Evolutionary conservation across 345 rosid species (phyloP).

Genomic region (Sisymbrium altissimum): DNA sequence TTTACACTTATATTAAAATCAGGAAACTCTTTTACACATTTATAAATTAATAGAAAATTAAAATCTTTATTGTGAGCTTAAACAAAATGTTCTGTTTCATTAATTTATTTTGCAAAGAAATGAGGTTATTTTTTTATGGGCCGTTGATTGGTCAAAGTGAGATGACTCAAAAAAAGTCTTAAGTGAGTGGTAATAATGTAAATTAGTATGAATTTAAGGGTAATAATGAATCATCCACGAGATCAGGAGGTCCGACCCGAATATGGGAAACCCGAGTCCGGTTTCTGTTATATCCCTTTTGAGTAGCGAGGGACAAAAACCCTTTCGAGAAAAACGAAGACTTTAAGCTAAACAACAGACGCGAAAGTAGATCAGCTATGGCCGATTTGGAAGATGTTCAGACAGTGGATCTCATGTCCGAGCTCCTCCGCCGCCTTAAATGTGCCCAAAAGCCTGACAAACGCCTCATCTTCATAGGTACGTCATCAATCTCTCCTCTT

Average conservation of each 20-base stretch:
- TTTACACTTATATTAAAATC: too few species aligned
- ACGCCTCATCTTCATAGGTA: constrained; percentile 89
- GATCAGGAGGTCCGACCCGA: constrained; percentile 19
- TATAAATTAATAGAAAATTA: too few species aligned
- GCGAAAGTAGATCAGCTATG: constrained; percentile 31
- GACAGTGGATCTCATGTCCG: constrained; percentile 75
- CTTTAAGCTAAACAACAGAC: constrained; percentile 6
- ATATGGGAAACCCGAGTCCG: constrained; percentile 6
- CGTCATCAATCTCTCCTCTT: not conserved
- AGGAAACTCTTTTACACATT: too few species aligned
- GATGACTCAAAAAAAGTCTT: too few species aligned
- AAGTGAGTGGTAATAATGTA: not conserved
- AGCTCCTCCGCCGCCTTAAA: constrained; percentile 80
- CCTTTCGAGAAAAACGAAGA: constrained; percentile 9
- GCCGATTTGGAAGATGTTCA: constrained; percentile 67
- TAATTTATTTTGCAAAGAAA: too few species aligned
- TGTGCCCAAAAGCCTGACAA: constrained; percentile 85
- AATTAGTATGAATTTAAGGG: not conserved
- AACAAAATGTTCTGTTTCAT: too few species aligned
- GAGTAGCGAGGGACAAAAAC: not conserved
- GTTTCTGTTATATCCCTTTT: constrained; percentile 21
- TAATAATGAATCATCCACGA: not conserved
- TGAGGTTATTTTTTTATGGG: not conserved
- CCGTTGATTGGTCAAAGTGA: not conserved
- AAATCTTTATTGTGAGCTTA: too few species aligned